Percentiles rank a stretch among this genome's conserved stretches.
phyloP scores from a whole-genome alignment of 805 yeast genomes.

The Metschnikowia arizonensis region DNA sequence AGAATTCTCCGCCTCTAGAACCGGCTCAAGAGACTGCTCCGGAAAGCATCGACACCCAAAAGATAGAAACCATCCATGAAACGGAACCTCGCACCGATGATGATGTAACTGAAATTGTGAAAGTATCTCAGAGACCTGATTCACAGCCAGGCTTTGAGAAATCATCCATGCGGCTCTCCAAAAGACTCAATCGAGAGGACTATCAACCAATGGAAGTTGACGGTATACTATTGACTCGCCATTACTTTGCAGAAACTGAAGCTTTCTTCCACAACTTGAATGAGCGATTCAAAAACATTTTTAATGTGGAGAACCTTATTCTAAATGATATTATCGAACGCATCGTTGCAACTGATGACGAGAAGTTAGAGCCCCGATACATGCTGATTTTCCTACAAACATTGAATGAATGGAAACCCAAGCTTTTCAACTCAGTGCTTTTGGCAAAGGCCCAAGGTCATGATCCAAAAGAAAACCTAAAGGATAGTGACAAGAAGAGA shows the following conservation, averaged over 20 bases:
- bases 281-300: conserved; percentile 9
- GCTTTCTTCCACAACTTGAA: conserved; percentile 24
- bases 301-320: conserved; percentile 2
- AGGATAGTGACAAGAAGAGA: conserved; percentile 29
- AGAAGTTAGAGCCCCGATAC: conserved; percentile 9
- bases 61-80: background rate
- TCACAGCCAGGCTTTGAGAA: conserved; percentile 4
- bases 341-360: conserved; percentile 6
- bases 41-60: background rate
- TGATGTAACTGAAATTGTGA: background rate
- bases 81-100: background rate
- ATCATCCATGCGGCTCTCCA: conserved; percentile 27
- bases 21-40: background rate
- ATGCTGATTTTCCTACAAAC: conserved; percentile 22
- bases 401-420: conserved; percentile 29
- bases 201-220: conserved; percentile 18
- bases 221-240: conserved; percentile 21
- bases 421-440: conserved; percentile 15
- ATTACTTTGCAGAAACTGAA: conserved; percentile 27
- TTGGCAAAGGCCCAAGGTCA: conserved; percentile 6
- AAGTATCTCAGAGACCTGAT: background rate
- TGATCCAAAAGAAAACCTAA: conserved; percentile 9
- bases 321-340: conserved; percentile 14
- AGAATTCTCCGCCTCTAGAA: background rate
- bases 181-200: conserved; percentile 29